Evolutionary conservation across 768 basidiomycete genomes (phyloP), one percentile per base, ranked within the genome.

Genomic region (Pisolithus sp.): DNA sequence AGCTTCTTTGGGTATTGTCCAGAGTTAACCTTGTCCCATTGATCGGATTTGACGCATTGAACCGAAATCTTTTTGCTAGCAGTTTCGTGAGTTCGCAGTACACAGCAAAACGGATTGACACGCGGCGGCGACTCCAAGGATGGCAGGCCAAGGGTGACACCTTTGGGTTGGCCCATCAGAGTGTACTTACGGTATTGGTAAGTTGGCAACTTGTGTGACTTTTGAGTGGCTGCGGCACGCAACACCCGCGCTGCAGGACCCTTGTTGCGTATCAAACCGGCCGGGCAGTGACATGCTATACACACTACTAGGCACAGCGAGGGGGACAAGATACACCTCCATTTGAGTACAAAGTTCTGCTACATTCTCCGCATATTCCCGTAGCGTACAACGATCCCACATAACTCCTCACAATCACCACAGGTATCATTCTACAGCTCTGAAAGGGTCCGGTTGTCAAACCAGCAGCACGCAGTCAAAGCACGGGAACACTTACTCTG

Each of bases 401-500:
- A n/a, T 5, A 17, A 3, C 28, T 20, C 46, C 26, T 23, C 15
- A 46, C 46, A 23, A 21, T 21, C 18, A 24, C 41, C 23, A 46
- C 30, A 36, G 30, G 46, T 47, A 47, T 34, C 17, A 5, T n/a
- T 23, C 48, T 12, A 67, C 1, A 67, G 49, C 41, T 67, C 66
- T 67, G 9, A 1, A 52, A 47, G 10, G n/a, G 2, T 28, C 13
- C 38, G 26, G 65, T 5, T 59, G 53, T 36, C 20, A 5, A 8
- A 28, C 15, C n/a, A 13, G 8, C 28, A 20, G 4, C 21, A 42
- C 26, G 13, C 23, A 10, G 0, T 9, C 3, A 21, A 39, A 42
- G 20, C 13, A 46, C 28, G 4, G 37, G 15, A 38, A 12, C 30
- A 50, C 59, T 48, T 67, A 92, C 90, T 93, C 71, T 93, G 92